Evolutionary conservation across 192 early-diverging fungal species (phyloP), one percentile per base, ranked within the genome.

Genomic region (Linnemannia exigua): DNA sequence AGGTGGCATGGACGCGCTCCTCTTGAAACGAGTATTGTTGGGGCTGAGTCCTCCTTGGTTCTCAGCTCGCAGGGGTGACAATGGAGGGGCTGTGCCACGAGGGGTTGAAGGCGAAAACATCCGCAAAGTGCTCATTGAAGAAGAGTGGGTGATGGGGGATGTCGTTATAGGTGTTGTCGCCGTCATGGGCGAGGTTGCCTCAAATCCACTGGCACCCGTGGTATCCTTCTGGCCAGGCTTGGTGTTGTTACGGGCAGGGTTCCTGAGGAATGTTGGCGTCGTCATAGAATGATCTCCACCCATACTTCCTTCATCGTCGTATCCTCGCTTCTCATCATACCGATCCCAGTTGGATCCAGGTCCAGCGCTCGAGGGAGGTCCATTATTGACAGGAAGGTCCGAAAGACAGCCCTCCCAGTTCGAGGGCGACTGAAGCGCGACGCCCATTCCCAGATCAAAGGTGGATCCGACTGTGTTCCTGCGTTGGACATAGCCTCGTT

Each of bases 401-500:
- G 70, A 46, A 16, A 79, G 58, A 50, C 78, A 79, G 4, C 78
- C 78, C 44, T 79, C 41, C 78, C 78, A 79, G 58, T 79, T 79
- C 37, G 70, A 79, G 25, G 78, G 70, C 38, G 80, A 81, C 5
- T 63, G 73, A 9, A 81, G n/a, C 9, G 72, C 41, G 16, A 81
- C 70, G 31, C 54, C 80, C 2, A 54, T 52, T 8, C 72, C 20
- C 3, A 48, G 37, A 28, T 78, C 76, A 66, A 74, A 66, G 41
- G 25, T 68, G 2, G 76, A 84, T 51, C 76, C 82, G 28, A 35
- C 33, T 0, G 76, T 78, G 31, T 70, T 75, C 35, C 72, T 68
- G 58, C 75, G 75, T 25, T 63, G 63, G 3, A 28, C 37, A 14
- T 67, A 38, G 38, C 67, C 35, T n/a, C 12, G 35, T 31, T 77